These are phyloP conservation scores for Diospyros kaki DNA, from an alignment of 148 eudicot species.

Conservation along the genomic window DNA sequence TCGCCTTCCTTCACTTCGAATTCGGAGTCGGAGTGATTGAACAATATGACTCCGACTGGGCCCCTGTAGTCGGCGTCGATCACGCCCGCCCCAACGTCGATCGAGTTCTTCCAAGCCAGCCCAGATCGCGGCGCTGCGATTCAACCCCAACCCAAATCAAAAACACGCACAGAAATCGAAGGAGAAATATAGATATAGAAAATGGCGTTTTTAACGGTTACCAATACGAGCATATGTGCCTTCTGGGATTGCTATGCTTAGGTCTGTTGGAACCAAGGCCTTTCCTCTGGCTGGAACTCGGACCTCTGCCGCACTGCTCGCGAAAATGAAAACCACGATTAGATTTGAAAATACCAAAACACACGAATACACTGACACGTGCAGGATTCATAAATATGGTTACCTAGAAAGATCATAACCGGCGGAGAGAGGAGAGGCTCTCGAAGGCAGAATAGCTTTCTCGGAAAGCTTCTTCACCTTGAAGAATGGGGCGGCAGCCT, in stretches of 20 bases:
- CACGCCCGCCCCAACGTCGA: slow-evolving; percentile 92
- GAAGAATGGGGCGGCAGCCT: slow-evolving; percentile 19
- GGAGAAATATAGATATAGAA: too few relatives aligned
- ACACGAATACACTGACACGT: not conserved
- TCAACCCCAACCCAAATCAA: not conserved
- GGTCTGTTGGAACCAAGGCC: slow-evolving; percentile 74
- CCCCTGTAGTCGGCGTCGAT: slow-evolving; percentile 87
- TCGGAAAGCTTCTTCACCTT: slow-evolving; percentile 77
- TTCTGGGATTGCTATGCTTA: slow-evolving; percentile 76
- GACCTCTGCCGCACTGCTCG: slow-evolving; percentile 50
- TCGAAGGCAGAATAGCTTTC: slow-evolving; percentile 61
- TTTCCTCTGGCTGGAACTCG: slow-evolving; percentile 90
- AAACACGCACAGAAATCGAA: too few relatives aligned
- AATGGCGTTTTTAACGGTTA: slow-evolving; percentile 11
- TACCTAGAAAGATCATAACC: slow-evolving; percentile 91
- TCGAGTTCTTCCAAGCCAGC: slow-evolving; percentile 83
- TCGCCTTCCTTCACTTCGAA: slow-evolving; percentile 78
- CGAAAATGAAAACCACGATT: not conserved
- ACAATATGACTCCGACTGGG: slow-evolving; percentile 72
- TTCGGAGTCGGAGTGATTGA: slow-evolving; percentile 64
- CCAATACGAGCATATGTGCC: slow-evolving; percentile 83
- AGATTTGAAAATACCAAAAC: not conserved
- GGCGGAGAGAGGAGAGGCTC: slow-evolving; percentile 67
- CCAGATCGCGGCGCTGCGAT: slow-evolving; percentile 85
- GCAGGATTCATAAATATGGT: not conserved